Base-by-base conservation (phyloP, 305 asterid genomes). In the Rubia peregrina region DNA sequence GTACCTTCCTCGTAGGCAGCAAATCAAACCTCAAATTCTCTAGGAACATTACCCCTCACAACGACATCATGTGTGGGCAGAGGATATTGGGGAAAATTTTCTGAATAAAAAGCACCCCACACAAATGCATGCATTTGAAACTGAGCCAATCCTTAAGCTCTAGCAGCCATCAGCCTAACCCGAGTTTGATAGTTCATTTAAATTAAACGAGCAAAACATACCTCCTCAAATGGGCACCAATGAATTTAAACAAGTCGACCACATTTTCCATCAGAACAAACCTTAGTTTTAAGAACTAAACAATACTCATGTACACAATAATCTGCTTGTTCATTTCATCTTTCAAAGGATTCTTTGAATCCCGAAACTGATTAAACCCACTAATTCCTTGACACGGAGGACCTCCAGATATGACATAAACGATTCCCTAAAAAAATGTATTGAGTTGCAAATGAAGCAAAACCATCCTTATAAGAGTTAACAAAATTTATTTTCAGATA, bases 371-470 rank as follows among this genome's bases (percentile, higher is more conserved):
- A 49, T 94, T 94, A 59, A 80, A 91, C 4, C 96, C 99, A 75
- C 99, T 94, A 19, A 94, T 89, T 51, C 99, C 99, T 85, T 94
- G 97, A 69, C 99, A 94, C 0, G 98, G 98, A 6, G 97, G 98
- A 0, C 98, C 98, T 3, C 97, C 96, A 46, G 97, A 91, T 65
- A 91, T 75, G 8, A 91, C 96, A 84, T 91, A 97, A 40, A 89
- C 93, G 21, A 71, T 61, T 5, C 96, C 98, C 98, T 93, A 41
- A 48, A 1, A 49, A 2, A 9, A 26, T 26, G 2, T 26, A 26
- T 26, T 26, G 30, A 26, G 30, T 26, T 26, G 7, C 9, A 55
- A 16, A 7, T 53, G 36, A 13, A 40, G 41, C 9, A 8, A 24
- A 9, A 26, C 1, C 30, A 26, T 26, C 2, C 30, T 1, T 26